Percentiles rank a stretch among this genome's conserved stretches.
Evolutionary conservation across 306 rosid genomes (phyloP).

Genomic region (Canavalia ensiformis): DNA sequence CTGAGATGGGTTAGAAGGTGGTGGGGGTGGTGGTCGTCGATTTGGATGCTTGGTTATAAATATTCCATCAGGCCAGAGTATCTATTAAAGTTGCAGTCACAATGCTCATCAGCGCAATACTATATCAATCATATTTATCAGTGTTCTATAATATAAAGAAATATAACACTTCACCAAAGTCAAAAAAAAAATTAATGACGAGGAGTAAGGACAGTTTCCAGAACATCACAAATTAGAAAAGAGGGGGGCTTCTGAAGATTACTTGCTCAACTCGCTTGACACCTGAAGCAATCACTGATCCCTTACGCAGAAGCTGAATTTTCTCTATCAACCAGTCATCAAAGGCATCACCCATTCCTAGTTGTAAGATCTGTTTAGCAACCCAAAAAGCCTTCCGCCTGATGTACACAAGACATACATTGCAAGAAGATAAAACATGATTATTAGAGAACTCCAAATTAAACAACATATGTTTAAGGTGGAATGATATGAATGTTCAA

Average conservation of each 20-base stretch:
- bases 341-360: conserved; percentile 99
- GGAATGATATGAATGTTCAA: conserved; percentile 30
- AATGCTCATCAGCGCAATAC: conserved; percentile 49
- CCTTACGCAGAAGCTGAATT: conserved; percentile 92
- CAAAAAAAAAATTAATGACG: neutral
- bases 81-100: conserved; percentile 60
- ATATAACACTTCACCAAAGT: conserved; percentile 23
- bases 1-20: conserved; percentile 56
- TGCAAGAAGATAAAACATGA: conserved; percentile 39
- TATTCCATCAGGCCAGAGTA: conserved; percentile 98
- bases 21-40: conserved; percentile 58
- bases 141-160: conserved; percentile 36
- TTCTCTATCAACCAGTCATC: conserved; percentile 97
- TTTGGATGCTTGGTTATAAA: conserved; percentile 94
- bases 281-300: conserved; percentile 87
- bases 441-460: conserved; percentile 30
- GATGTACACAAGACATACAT: conserved; percentile 41
- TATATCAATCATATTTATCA: conserved; percentile 33
- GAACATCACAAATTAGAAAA: conserved; percentile 38
- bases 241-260: conserved; percentile 38
- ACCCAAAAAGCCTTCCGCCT: conserved; percentile 99
- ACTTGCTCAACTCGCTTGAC: conserved; percentile 88
- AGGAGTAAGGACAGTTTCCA: neutral
- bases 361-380: conserved; percentile 93
- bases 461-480: conserved; percentile 16